Base-by-base conservation (phyloP, 2,329 filamentous ascomycete genomes). In the Paradendryphiella salina region DNA sequence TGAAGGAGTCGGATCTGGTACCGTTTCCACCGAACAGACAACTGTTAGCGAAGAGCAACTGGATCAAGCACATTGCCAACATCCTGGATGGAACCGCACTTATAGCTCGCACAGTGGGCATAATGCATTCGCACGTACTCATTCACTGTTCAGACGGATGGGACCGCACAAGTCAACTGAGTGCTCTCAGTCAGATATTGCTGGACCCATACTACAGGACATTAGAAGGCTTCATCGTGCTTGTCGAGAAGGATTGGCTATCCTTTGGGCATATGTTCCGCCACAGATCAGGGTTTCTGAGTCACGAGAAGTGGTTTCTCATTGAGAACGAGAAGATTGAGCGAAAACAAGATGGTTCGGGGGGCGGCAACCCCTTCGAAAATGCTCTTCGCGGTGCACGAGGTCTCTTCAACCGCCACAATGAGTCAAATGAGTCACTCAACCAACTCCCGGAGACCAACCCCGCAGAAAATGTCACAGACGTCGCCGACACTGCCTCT, bases 71-170 rank as follows among this genome's bases (percentile, higher is more conserved):
- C 68, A 95, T 96, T 48, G 82, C 84, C 17, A 85, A 86, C 21
- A 84, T 99, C 37, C 77, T 99, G 13, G 89, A 94, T 54, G 94
- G 94, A 1, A 87, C 91, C 5, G 84, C 86, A 40, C 79, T 95
- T 49, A 96, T 97, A 61, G 88, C 92, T 23, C 82, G 89, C 26
- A 90, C 94, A 64, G 86, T 99, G 28, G 94, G 91, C 23, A 86
- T 97, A 50, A 88, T 90, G 59, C 93, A 96, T 67, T 96, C 92
- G 1, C 91, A 99, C 70, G 93, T 96, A 9, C 78, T 99, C 37
- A 96, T 99, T 40, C 94, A 99, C 74, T 99, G 94, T 74, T 97
- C 94, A 2, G 94, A 99, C 73, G 94, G 94, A 3, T 99, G 94
- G 94, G 94, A 99, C 74, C 87, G 94, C 42, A 99, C 94, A 6